A percentile compares a stretch with the other conserved stretches of the same genome.
Conservation (phyloP, 1,139 yeast species). For the Wickerhamomyces sp. region DNA sequence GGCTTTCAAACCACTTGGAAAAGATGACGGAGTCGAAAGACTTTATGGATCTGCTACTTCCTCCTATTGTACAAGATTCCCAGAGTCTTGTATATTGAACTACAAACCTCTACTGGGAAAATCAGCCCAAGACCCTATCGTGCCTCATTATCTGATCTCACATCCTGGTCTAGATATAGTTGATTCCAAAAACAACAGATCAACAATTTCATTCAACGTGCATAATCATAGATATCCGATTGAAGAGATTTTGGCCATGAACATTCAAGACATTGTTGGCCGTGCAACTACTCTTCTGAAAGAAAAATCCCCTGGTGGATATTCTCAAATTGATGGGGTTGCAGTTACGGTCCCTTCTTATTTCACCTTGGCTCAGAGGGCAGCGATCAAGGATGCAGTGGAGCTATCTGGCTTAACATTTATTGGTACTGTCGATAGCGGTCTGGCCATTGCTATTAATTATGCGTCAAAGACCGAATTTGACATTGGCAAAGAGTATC, state of each 20-base stretch:
- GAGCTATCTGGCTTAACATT: constrained; percentile 64
- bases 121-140: constrained; percentile 42
- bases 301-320: constrained; percentile 34
- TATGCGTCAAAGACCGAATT: constrained; percentile 41
- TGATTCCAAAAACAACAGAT: constrained; percentile 39
- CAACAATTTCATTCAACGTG: constrained; percentile 53
- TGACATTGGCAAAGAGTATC: constrained; percentile 49
- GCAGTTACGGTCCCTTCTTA: constrained; percentile 77
- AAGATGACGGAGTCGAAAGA: constrained; percentile 53
- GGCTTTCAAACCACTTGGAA: constrained; percentile 48
- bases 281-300: constrained; percentile 56
- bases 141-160: constrained; percentile 38
- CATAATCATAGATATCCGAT: constrained; percentile 47
- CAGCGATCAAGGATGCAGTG: constrained; percentile 69
- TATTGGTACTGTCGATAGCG: constrained; percentile 78
- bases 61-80: constrained; percentile 68
- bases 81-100: constrained; percentile 62
- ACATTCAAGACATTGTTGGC: constrained; percentile 54
- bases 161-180: constrained; percentile 62
- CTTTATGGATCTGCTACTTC: constrained; percentile 75
- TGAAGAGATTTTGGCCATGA: constrained; percentile 88
- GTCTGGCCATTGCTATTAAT: constrained; percentile 83
- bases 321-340: constrained; percentile 49
- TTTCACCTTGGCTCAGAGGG: constrained; percentile 60
- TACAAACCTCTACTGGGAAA: constrained; percentile 71